Conservation (phyloP, 306 rosid genomes). For the Begonia fuchsioides region DNA sequence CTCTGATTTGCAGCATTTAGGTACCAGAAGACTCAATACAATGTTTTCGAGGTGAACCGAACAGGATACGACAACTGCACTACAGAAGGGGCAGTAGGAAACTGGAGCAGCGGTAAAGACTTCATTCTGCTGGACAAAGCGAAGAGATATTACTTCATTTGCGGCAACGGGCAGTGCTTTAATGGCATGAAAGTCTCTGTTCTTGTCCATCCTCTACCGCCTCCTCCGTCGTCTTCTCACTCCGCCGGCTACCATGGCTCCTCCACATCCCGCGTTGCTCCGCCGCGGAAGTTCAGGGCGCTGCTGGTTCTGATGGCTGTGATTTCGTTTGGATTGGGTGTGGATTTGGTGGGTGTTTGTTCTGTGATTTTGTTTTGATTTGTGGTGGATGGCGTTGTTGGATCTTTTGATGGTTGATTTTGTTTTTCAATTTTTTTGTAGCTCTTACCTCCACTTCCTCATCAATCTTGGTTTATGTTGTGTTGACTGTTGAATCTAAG, state of each 20-base stretch:
- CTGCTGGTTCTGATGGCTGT: constrained; percentile 1
- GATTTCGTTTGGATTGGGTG: constrained; percentile 8
- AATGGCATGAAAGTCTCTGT: constrained; percentile 76
- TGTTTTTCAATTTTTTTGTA: neutral
- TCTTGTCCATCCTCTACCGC: constrained; percentile 50
- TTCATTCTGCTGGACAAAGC: constrained; percentile 48
- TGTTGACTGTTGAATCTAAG: too few species aligned
- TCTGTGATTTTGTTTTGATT: neutral
- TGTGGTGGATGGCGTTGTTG: neutral
- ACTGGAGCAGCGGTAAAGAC: constrained; percentile 87
- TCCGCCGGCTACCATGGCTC: constrained; percentile 10
- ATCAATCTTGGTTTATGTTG: too few species aligned
- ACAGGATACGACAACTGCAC: constrained; percentile 90
- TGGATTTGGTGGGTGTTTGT: constrained; percentile 14
- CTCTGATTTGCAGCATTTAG: constrained; percentile 44
- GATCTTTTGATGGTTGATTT: neutral
- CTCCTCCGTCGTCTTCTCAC: constrained; percentile 25
- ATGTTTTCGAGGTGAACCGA: constrained; percentile 83
- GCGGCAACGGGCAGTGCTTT: constrained; percentile 80
- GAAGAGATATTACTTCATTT: constrained; percentile 64
- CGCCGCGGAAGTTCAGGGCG: neutral
- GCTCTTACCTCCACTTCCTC: too few species aligned
- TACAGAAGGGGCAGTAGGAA: constrained; percentile 62
- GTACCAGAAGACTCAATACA: constrained; percentile 76
- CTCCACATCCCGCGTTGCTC: neutral